Base-by-base conservation (phyloP, 1,284 basidiomycete genomes). In the Clitocybe nebularis region DNA sequence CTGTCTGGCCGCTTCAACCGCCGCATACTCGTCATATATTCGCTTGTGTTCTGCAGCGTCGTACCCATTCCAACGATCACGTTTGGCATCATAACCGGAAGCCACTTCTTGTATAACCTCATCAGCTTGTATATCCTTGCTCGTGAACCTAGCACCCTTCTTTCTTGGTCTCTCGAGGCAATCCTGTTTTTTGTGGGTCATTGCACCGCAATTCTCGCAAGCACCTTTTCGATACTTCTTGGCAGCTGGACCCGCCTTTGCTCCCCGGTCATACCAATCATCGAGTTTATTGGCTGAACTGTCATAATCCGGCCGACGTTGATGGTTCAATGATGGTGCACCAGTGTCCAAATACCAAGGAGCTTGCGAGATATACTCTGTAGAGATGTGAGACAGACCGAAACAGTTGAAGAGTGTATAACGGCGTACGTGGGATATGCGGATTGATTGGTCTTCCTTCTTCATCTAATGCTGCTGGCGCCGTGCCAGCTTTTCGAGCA, bases 1-100 rank as follows among this genome's bases (percentile, higher is more conserved):
- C 66, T 92, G 82, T 49, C 96, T 73, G 37, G 91, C 94, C 43
- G 84, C 81, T 65, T 99, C 96, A 39, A 97, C 70, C 10, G 94
- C 93, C 39, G 88, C 88, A 60, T 97, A 96, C 65, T 98, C 94
- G 9, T 95, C 89, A 54, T 97, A 91, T 16, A 98, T 82, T 50
- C 68, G 75, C 57, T 82, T 84, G 66, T 98, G 91, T 59, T 89
- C 84, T 3, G 84, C 67, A 3, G 93, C 79, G 60, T 99, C 93
- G 63, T 99, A 99, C 3, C 96, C 96, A 63, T 98, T 98, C 94
- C 96, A 99, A 43, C 96, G 69, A 63, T 99, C 96, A 32, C 96
- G 79, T 69, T 99, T 99, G 32, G 92, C 91, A 56, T 90, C 95
- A 57, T 93, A 99, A 11, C 90, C 92, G n/a, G 72, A 63, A 24